Evolutionary conservation across 129 eudicot genomes (phyloP).

Genomic region (Tagetes patula): DNA sequence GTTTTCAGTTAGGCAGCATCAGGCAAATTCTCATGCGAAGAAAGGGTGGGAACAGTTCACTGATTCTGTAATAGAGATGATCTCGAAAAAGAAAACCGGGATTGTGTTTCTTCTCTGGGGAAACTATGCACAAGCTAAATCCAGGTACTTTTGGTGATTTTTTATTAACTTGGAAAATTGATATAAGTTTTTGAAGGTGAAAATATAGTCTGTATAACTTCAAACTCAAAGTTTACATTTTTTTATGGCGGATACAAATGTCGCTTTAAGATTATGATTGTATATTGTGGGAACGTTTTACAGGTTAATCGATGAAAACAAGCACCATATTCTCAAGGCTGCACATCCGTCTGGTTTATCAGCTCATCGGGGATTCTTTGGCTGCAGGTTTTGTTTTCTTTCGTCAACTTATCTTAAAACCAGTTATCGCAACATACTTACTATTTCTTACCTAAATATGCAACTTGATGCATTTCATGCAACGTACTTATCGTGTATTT

Average conservation of each 20-base stretch:
- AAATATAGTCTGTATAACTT: neutral
- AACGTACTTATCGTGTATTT: neutral
- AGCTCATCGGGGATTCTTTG: constrained; percentile 93
- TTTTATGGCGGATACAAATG: neutral
- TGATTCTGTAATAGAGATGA: constrained; percentile 79
- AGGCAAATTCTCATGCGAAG: constrained; percentile 95
- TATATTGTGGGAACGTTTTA: constrained; percentile 19
- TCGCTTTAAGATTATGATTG: neutral
- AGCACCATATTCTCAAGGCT: constrained; percentile 87
- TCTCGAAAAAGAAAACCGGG: constrained; percentile 72
- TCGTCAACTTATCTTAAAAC: neutral
- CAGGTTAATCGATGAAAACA: constrained; percentile 87
- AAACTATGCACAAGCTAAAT: constrained; percentile 90
- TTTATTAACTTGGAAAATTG: neutral
- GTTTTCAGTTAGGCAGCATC: constrained; percentile 75
- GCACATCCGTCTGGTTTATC: constrained; percentile 99
- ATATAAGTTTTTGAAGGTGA: neutral
- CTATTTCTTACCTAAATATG: neutral
- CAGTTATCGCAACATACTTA: neutral
- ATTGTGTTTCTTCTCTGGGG: constrained; percentile 99
- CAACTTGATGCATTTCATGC: neutral
- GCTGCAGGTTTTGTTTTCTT: constrained; percentile 63
- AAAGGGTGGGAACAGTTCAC: constrained; percentile 98
- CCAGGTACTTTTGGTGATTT: constrained; percentile 44
- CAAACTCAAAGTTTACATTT: neutral